Evolutionary conservation across 2,329 filamentous ascomycete species (phyloP).

Genomic region (Colletotrichum endophyticum): DNA sequence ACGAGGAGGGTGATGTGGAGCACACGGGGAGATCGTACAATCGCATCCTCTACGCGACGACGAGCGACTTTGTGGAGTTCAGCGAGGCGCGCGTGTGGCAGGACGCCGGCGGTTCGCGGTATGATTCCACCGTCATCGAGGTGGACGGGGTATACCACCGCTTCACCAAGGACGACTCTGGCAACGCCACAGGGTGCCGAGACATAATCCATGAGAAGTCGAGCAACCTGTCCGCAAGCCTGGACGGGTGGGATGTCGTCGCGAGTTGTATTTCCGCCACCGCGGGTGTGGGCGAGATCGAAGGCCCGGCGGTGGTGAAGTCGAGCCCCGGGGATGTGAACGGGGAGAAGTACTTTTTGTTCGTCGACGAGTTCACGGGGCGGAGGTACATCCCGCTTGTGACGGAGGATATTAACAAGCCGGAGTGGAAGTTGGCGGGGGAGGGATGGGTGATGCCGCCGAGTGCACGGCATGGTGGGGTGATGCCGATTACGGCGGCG

Average conservation of each 20-base stretch:
- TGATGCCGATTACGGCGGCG: not conserved
- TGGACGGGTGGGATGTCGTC: not conserved
- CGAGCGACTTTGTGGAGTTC: not conserved
- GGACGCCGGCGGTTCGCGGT: not conserved
- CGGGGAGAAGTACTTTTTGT: not conserved
- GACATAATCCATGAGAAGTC: not conserved
- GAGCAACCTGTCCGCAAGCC: not conserved
- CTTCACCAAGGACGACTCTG: not conserved
- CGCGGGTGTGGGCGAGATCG: not conserved
- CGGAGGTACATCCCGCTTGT: not conserved
- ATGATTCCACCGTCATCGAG: not conserved
- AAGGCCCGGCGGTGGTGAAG: not conserved
- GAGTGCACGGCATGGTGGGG: not conserved
- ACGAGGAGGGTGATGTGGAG: not conserved
- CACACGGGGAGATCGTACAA: not conserved
- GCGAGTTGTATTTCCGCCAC: not conserved
- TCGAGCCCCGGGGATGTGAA: not conserved
- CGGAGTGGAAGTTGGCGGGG: not conserved
- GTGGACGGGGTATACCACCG: not conserved
- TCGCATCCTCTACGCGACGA: not conserved
- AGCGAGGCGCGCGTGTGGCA: not conserved
- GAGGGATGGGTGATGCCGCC: not conserved
- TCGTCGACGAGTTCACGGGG: not conserved
- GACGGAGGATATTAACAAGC: not conserved
- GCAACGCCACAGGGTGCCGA: not conserved